Evolutionary conservation across 108 stramenopile species (phyloP).

Genomic region (Cyclotella sp.): DNA sequence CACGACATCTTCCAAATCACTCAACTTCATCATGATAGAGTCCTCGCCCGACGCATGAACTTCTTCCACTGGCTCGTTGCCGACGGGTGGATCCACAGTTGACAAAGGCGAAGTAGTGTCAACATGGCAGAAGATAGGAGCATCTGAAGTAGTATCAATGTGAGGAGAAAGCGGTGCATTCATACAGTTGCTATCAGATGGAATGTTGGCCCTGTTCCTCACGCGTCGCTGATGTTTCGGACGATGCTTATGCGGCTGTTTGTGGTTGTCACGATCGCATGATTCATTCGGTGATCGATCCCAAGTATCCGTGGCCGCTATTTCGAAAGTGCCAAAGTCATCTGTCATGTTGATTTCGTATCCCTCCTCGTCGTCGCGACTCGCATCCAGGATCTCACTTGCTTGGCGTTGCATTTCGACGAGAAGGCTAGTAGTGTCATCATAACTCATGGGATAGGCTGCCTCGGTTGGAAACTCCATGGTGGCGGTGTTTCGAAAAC

Average conservation of each 20-base stretch:
- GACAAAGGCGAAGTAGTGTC: neutral
- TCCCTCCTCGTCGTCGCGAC: conserved; percentile 22
- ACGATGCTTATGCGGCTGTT: neutral
- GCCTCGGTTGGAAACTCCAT: conserved; percentile 17
- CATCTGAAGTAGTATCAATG: conserved; percentile 11
- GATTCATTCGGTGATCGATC: neutral
- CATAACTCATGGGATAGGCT: conserved; percentile 4
- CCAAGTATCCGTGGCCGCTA: neutral
- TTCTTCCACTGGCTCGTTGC: conserved; percentile 2
- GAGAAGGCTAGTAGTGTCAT: conserved; percentile 2
- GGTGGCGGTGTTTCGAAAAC: neutral
- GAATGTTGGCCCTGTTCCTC: neutral
- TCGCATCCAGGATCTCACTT: neutral
- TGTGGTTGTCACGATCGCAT: neutral
- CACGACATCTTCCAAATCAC: conserved; percentile 30
- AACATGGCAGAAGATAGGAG: too few relatives aligned
- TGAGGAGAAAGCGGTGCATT: conserved; percentile 21
- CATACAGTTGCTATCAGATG: neutral
- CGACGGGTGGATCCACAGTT: neutral
- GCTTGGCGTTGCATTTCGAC: conserved; percentile 17
- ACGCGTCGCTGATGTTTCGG: neutral
- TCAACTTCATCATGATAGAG: conserved; percentile 19
- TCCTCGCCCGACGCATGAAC: neutral
- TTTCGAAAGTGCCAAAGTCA: conserved; percentile 5
- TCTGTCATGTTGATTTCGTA: conserved; percentile 14